Evolutionary conservation across 176 grass and related monocot genomes (phyloP), one percentile per base, ranked within the genome.

Genomic region (Elaeis guineensis): DNA sequence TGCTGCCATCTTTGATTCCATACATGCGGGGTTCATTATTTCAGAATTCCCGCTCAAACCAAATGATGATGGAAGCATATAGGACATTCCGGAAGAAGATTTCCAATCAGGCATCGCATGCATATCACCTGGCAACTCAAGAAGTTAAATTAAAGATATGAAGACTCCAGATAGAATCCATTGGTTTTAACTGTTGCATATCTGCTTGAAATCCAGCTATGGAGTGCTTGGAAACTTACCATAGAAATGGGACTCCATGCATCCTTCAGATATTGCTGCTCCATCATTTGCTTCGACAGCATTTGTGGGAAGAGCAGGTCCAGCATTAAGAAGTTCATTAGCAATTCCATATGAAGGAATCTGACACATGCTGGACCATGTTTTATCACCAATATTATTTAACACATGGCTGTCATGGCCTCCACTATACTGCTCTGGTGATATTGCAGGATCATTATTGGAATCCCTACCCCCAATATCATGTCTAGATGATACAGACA

Each of bases 31-130:
- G 51, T 64, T 58, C 59, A 70, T 23, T 55, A 24, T 49, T 61
- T 44, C 61, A n/a, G 74, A 85, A 69, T 69, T 78, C 63, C 51
- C 39, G 14, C 59, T 65, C 72, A 30, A 67, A 65, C 66, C 86
- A 79, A 61, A 69, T 19, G 79, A 55, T 15, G 62, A 64, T 57
- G 70, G 58, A 3, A 48, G 57, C 58, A 70, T 62, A 63, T 63
- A 78, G 67, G 66, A 75, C 65, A 68, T 75, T 55, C 74, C 62
- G 64, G 71, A 81, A 6, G 60, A 70, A 8, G 57, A 81, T 57
- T 81, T 74, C 65, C 66, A 60, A 65, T 59, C 74, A 71, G 65
- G 55, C 65, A 72, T 63, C 66, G 60, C 63, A 62, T 65, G 35
- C 16, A 30, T 52, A 53, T 78, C 74, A 69, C 61, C 86, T 89